Percentiles rank a stretch among this genome's conserved stretches.
Conservation (phyloP, 1,139 yeast species). For the Taphrina confusa region DNA sequence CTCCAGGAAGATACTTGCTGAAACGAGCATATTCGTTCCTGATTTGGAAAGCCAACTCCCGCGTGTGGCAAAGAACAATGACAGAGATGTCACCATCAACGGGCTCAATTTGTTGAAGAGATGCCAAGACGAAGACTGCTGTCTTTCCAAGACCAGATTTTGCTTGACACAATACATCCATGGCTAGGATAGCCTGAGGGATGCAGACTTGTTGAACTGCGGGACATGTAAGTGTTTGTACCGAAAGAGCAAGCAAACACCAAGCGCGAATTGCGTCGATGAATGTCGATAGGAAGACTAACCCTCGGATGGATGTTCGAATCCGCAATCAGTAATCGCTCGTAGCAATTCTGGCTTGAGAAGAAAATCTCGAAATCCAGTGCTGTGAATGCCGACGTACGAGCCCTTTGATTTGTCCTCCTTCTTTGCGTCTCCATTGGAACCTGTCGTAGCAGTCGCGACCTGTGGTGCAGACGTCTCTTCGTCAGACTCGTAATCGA, state of each 20-base stretch:
- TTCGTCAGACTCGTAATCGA: conserved; percentile 40
- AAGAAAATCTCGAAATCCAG: conserved; percentile 96
- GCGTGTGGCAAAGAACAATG: conserved; percentile 93
- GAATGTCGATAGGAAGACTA: conserved; percentile 18
- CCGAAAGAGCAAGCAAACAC: neutral
- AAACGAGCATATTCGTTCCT: conserved; percentile 96
- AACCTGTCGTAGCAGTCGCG: conserved; percentile 43
- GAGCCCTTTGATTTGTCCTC: conserved; percentile 87
- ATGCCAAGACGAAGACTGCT: conserved; percentile 93
- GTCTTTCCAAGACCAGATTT: conserved; percentile 99
- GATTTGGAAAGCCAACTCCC: conserved; percentile 98
- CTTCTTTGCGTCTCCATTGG: conserved; percentile 49
- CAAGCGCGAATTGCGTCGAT: conserved; percentile 13
- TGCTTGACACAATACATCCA: conserved; percentile 97
- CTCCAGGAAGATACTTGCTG: conserved; percentile 98
- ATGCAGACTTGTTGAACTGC: conserved; percentile 96
- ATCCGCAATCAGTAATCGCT: conserved; percentile 99
- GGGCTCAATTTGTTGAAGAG: conserved; percentile 96
- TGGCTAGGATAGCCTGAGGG: conserved; percentile 97
- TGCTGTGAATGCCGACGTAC: conserved; percentile 95
- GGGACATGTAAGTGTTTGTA: conserved; percentile 36
- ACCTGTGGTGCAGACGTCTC: conserved; percentile 54
- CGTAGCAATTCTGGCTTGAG: conserved; percentile 94
- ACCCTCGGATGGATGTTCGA: conserved; percentile 97
- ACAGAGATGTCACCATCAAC: conserved; percentile 96